Conservation (phyloP, 2,329 filamentous ascomycete genomes). For the Stylonectria norvegica region DNA sequence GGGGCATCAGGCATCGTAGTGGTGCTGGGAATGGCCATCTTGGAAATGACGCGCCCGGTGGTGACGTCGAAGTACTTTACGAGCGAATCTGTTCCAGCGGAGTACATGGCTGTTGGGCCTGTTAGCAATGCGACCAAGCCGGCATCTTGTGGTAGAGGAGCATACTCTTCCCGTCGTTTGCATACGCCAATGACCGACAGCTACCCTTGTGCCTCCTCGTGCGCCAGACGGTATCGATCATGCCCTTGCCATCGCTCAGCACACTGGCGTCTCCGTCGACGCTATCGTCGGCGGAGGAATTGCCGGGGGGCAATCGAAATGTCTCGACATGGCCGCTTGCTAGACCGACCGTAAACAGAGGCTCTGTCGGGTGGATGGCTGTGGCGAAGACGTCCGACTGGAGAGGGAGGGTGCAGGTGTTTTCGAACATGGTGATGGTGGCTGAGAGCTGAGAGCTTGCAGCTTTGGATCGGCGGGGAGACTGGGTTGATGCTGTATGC, state of each 20-base stretch:
- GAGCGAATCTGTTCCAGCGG: slow-evolving; percentile 58
- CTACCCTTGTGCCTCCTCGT: slow-evolving; percentile 91
- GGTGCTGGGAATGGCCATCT: slow-evolving; percentile 69
- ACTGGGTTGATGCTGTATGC: too few relatives aligned
- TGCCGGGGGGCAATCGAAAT: slow-evolving; percentile 64
- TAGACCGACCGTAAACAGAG: slow-evolving; percentile 81
- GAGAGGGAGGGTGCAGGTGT: slow-evolving; percentile 84
- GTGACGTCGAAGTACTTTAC: slow-evolving; percentile 56
- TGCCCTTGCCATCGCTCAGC: slow-evolving; percentile 61
- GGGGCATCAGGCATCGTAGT: slow-evolving; percentile 64
- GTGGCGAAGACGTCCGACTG: slow-evolving; percentile 84
- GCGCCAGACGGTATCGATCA: slow-evolving; percentile 80
- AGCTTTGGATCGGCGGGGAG: too few relatives aligned
- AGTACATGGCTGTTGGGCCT: slow-evolving; percentile 52
- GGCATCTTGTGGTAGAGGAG: not conserved
- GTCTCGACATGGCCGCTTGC: slow-evolving; percentile 82
- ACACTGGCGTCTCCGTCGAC: slow-evolving; percentile 47
- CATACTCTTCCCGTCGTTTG: slow-evolving; percentile 68
- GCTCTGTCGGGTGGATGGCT: slow-evolving; percentile 78
- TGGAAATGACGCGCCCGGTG: slow-evolving; percentile 70
- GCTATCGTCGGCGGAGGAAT: slow-evolving; percentile 50
- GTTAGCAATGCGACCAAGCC: slow-evolving; percentile 4
- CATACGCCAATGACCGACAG: slow-evolving; percentile 78
- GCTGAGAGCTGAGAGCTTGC: too few relatives aligned
- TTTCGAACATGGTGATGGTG: slow-evolving; percentile 70